These are phyloP conservation scores for Candida labiduridarum DNA, from an alignment of 1,139 yeast species.

Conservation along the genomic window DNA sequence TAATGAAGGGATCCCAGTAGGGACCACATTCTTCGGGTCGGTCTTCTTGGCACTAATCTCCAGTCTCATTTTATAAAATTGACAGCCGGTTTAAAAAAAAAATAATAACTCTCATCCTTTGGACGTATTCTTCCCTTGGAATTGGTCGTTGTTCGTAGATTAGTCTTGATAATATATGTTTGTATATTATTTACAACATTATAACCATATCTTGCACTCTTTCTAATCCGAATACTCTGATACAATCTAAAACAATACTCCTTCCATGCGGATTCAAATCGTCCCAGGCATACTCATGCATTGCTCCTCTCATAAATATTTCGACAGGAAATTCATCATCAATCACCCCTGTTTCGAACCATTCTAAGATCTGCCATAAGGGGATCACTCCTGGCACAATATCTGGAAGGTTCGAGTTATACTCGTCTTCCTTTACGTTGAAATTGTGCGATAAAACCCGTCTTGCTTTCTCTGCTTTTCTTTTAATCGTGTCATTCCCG, in stretches of 20 bases:
- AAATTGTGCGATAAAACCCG: slow-evolving; percentile 19
- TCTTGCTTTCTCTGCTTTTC: slow-evolving; percentile 25
- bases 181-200: slow-evolving; percentile 5
- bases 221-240: slow-evolving; percentile 43
- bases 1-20: slow-evolving; percentile 8
- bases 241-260: slow-evolving; percentile 35
- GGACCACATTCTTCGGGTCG: slow-evolving; percentile 8
- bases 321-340: slow-evolving; percentile 21
- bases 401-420: slow-evolving; percentile 30
- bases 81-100: neutral
- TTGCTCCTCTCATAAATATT: slow-evolving; percentile 17
- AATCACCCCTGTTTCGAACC: slow-evolving; percentile 23
- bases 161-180: slow-evolving; percentile 1
- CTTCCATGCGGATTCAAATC: slow-evolving; percentile 24
- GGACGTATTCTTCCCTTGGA: slow-evolving; percentile 18
- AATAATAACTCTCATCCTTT: slow-evolving; percentile 12
- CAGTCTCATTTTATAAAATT: slow-evolving; percentile 7
- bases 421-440: slow-evolving; percentile 3
- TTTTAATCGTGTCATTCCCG: slow-evolving; percentile 19
- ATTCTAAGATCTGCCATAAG: slow-evolving; percentile 41
- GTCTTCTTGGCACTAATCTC: slow-evolving; percentile 9
- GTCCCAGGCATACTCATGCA: slow-evolving; percentile 21
- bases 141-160: slow-evolving; percentile 1
- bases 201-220: slow-evolving; percentile 25
- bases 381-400: slow-evolving; percentile 58